These are phyloP conservation scores for Pascua guehoae DNA, from an alignment of 1,284 basidiomycete genomes.

Conservation along the genomic window DNA sequence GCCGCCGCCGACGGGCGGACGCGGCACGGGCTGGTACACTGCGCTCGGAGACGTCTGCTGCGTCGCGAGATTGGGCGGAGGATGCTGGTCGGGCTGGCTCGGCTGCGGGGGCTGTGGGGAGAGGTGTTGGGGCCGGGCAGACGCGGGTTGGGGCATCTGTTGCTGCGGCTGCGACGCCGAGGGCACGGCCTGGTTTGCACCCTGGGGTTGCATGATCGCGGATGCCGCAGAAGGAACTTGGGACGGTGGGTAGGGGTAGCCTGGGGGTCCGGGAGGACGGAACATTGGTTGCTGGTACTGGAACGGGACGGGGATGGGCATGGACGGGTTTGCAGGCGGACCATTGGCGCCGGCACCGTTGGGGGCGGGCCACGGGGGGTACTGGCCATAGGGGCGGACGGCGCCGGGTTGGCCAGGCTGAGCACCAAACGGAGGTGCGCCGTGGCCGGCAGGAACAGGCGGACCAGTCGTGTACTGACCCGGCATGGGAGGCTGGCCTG, in stretches of 20 bases:
- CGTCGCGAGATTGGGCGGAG: neutral
- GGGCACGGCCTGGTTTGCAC: neutral
- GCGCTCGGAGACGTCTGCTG: conserved; percentile 3
- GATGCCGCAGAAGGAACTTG: neutral
- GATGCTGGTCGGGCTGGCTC: neutral
- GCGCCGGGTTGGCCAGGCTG: too few relatives aligned
- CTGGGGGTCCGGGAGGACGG: neutral
- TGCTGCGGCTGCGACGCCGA: neutral
- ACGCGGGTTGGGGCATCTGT: neutral
- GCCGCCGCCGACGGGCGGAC: conserved; percentile 18
- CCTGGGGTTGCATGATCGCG: neutral
- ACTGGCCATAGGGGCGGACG: too few relatives aligned
- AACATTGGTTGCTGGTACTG: neutral
- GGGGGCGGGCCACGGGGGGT: too few relatives aligned
- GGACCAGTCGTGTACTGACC: too few relatives aligned
- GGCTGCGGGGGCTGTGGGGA: neutral
- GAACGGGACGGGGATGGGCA: neutral
- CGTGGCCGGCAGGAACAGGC: too few relatives aligned
- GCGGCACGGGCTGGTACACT: conserved; percentile 21
- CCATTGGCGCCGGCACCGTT: neutral
- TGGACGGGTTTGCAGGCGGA: neutral
- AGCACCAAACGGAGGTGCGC: too few relatives aligned
- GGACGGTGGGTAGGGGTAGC: neutral
- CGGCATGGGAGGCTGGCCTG: neutral
- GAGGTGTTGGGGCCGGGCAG: neutral